Conservation (phyloP, 495 filamentous ascomycete genomes). For the Penicillium paradoxum region DNA sequence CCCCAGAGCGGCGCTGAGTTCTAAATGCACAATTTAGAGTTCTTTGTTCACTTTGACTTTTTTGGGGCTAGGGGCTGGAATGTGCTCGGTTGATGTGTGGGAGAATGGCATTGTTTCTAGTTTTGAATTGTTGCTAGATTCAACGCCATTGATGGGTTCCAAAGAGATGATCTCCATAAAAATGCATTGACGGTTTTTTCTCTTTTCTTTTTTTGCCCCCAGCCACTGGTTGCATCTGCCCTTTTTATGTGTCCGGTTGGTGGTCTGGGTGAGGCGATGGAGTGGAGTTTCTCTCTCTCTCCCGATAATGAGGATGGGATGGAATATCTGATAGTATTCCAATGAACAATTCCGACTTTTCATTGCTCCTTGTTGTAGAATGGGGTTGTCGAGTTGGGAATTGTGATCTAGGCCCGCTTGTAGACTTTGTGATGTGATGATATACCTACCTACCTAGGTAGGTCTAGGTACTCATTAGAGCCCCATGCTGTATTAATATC, state of each 20-base stretch:
- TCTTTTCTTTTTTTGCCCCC: constrained; percentile 28
- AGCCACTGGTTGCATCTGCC: constrained; percentile 15
- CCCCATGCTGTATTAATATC: no score
- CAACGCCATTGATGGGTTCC: constrained; percentile 27
- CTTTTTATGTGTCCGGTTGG: constrained; percentile 1
- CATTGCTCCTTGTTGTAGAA: constrained; percentile 2
- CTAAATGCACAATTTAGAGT: constrained; percentile 46
- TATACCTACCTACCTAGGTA: no score
- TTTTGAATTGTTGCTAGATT: constrained; percentile 28
- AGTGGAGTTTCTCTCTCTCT: constrained; percentile 25
- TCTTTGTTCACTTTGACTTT: constrained; percentile 10
- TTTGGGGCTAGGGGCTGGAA: constrained; percentile 7
- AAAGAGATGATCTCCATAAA: constrained; percentile 26
- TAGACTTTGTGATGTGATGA: background rate
- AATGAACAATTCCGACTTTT: constrained; percentile 26
- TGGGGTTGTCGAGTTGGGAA: background rate
- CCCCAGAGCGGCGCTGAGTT: constrained; percentile 79
- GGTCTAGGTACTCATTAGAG: no score
- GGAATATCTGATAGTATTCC: constrained; percentile 32
- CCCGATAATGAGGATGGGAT: constrained; percentile 29
- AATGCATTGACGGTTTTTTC: constrained; percentile 32
- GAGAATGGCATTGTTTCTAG: constrained; percentile 28
- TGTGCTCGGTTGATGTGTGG: constrained; percentile 21
- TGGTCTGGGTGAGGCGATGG: constrained; percentile 18
- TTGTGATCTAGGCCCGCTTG: background rate